Evolutionary conservation across 768 basidiomycete genomes (phyloP).

Genomic region (Psilocybe subaeruginosa): DNA sequence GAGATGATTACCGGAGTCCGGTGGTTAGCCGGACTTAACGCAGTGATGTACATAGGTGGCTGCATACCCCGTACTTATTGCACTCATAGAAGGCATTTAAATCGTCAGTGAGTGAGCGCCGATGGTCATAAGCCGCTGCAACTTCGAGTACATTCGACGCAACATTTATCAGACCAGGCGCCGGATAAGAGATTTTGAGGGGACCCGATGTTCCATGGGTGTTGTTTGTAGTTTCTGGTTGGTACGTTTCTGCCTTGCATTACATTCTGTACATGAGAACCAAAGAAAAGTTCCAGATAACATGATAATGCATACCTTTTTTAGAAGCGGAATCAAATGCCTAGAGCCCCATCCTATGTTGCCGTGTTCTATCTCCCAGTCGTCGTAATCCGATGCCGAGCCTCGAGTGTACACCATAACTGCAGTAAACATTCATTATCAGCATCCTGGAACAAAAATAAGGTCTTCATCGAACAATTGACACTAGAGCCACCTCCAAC

Average conservation of each 20-base stretch:
- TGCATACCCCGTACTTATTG: constrained; percentile 47
- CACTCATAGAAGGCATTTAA: constrained; percentile 48
- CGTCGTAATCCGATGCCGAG: constrained; percentile 65
- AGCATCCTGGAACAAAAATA: not conserved
- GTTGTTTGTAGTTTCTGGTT: constrained; percentile 26
- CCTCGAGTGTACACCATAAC: constrained; percentile 61
- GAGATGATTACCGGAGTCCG: constrained; percentile 30
- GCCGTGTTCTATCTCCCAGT: constrained; percentile 52
- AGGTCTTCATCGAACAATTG: constrained; percentile 46
- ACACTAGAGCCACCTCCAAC: constrained; percentile 68
- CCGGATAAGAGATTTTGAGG: constrained; percentile 47
- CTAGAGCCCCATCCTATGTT: constrained; percentile 66
- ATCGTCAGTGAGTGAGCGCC: constrained; percentile 47
- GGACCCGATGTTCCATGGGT: constrained; percentile 58
- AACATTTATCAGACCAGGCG: constrained; percentile 41
- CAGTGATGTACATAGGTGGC: no score
- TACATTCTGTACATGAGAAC: not conserved
- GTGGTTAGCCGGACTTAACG: no score
- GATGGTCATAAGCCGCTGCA: constrained; percentile 44
- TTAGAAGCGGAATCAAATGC: constrained; percentile 59
- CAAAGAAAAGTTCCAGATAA: not conserved
- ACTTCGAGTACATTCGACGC: constrained; percentile 30
- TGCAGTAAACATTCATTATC: constrained; percentile 14
- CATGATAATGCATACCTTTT: constrained; percentile 45
- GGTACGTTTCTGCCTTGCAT: constrained; percentile 44